Percentiles rank a stretch among this genome's conserved stretches.
These are phyloP conservation scores for Pilasporangium apinafurcum DNA, from an alignment of 352 stramenopile genomes.

Conservation along the genomic window DNA sequence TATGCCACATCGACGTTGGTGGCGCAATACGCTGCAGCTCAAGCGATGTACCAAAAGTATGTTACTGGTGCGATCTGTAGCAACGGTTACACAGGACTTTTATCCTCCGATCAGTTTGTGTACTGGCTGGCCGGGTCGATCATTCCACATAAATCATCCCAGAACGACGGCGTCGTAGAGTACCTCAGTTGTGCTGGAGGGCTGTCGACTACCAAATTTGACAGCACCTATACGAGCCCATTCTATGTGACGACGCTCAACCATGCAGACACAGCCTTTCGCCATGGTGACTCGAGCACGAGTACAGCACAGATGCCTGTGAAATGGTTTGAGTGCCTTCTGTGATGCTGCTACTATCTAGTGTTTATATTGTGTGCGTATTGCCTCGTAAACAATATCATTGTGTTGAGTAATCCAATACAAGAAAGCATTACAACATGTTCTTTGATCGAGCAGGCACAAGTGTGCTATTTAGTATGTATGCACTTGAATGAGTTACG, in stretches of 20 bases:
- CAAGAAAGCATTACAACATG: too few species aligned
- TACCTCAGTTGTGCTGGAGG: conserved; percentile 49
- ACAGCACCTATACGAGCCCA: conserved; percentile 23
- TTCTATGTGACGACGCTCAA: conserved; percentile 65
- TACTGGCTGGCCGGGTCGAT: conserved; percentile 11
- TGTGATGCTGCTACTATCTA: too few species aligned
- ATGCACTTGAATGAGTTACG: too few species aligned
- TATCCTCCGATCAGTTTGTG: conserved; percentile 20
- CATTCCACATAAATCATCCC: conserved; percentile 9
- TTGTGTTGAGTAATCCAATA: too few species aligned
- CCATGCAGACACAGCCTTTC: conserved; percentile 59
- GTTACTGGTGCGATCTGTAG: conserved; percentile 39
- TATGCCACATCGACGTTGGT: conserved; percentile 11
- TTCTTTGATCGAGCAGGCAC: too few species aligned
- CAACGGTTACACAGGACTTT: conserved; percentile 21
- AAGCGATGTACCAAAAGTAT: conserved; percentile 17
- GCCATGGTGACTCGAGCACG: conserved; percentile 47
- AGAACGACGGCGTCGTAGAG: conserved; percentile 30
- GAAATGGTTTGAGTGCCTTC: conserved; percentile 71
- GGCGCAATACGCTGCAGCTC: conserved; percentile 19
- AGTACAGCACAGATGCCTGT: conserved; percentile 39
- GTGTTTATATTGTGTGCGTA: too few species aligned
- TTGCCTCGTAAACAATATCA: too few species aligned
- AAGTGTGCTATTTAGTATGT: too few species aligned
- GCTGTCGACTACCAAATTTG: conserved; percentile 21